phyloP scores from a whole-genome alignment of 1,284 basidiomycete species.

The Mycena citricolor region DNA sequence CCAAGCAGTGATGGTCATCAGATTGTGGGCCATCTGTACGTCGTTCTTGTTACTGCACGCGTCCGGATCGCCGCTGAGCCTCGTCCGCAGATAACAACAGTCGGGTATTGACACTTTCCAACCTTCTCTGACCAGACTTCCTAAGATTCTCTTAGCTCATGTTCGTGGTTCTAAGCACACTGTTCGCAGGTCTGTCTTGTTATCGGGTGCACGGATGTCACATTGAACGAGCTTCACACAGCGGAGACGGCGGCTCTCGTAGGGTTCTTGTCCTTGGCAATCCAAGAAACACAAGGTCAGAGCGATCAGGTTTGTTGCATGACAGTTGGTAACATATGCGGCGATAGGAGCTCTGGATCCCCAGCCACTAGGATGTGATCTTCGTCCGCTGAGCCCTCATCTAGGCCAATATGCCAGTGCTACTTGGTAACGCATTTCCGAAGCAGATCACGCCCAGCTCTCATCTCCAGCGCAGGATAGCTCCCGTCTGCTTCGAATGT shows the following conservation, averaged over 20 bases:
- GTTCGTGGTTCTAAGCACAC: constrained; percentile 4
- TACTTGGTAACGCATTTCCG: constrained; percentile 12
- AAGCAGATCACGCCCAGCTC: not conserved
- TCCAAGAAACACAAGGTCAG: too few relatives aligned
- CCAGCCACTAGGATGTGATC: constrained; percentile 12
- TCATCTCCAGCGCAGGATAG: constrained; percentile 8
- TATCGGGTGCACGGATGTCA: too few relatives aligned
- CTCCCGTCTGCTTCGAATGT: constrained; percentile 22
- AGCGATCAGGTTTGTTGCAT: too few relatives aligned
- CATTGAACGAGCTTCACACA: too few relatives aligned
- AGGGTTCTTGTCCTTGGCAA: too few relatives aligned
- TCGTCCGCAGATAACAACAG: constrained; percentile 22
- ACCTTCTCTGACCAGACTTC: not conserved
- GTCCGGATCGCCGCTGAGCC: not conserved
- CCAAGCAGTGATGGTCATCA: constrained; percentile 18
- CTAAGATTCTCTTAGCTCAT: constrained; percentile 1
- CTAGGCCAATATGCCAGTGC: constrained; percentile 15
- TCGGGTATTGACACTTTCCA: constrained; percentile 10
- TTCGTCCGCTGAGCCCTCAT: constrained; percentile 1
- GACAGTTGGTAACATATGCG: too few relatives aligned
- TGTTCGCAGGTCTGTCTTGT: constrained; percentile 4
- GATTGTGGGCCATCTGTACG: constrained; percentile 21
- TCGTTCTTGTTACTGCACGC: not conserved
- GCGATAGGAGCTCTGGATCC: too few relatives aligned
- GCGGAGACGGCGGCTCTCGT: too few relatives aligned